Conservation (phyloP, 352 stramenopile genomes). For the Globisporangium barbulae region DNA sequence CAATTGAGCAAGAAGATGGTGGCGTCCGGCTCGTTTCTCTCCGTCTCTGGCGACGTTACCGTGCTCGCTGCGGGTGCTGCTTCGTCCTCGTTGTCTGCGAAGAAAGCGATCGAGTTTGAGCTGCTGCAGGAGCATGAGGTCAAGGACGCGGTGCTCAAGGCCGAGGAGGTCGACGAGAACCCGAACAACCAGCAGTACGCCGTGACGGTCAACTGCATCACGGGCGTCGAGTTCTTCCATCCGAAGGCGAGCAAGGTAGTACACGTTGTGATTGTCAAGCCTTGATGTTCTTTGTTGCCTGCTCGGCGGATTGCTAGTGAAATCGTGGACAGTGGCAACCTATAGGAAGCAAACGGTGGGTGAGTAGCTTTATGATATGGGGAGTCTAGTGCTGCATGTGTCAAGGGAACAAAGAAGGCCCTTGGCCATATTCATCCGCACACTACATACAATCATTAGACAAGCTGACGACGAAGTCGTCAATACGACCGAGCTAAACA, state of each 20-base stretch:
- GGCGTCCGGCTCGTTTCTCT: slow-evolving; percentile 47
- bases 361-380: no score
- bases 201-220: slow-evolving; percentile 39
- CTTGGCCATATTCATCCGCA: no score
- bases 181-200: slow-evolving; percentile 20
- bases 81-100: slow-evolving; percentile 3
- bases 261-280: no score
- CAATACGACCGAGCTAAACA: no score
- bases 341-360: no score
- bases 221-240: slow-evolving; percentile 35
- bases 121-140: slow-evolving; percentile 24
- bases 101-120: slow-evolving; percentile 40
- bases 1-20: slow-evolving; percentile 27
- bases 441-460: no score
- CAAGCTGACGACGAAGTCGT: no score
- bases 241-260: slow-evolving; percentile 9
- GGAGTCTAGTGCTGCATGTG: no score
- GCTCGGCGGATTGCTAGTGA: no score
- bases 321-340: no score
- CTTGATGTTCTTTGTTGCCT: no score
- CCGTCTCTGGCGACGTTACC: slow-evolving; percentile 31
- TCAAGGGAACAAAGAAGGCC: no score
- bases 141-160: slow-evolving; percentile 16
- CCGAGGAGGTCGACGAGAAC: slow-evolving; percentile 25
- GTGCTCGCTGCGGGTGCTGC: slow-evolving; percentile 24